phyloP scores from a whole-genome alignment of 2,329 filamentous ascomycete species.

The Trichothecium sympodiale region DNA sequence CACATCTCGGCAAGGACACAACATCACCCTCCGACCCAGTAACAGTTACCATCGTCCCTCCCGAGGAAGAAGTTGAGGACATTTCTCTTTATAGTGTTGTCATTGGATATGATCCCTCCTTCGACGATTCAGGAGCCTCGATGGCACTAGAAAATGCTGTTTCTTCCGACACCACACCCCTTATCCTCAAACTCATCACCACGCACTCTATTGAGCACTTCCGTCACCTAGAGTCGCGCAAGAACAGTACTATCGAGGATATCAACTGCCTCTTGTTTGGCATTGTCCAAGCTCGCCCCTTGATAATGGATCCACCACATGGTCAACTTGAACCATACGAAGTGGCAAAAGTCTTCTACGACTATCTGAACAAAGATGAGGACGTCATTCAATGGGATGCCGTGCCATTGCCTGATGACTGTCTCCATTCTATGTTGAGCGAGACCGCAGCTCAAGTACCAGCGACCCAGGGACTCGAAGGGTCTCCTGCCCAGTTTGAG shows the following conservation, averaged over 20 bases:
- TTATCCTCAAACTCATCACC: constrained; percentile 38
- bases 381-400: constrained; percentile 33
- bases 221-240: constrained; percentile 33
- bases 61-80: too few species aligned
- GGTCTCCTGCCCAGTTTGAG: constrained; percentile 10
- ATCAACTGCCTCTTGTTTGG: constrained; percentile 19
- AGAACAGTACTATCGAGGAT: constrained; percentile 19
- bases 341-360: constrained; percentile 34
- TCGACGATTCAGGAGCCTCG: constrained; percentile 23
- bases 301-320: constrained; percentile 29
- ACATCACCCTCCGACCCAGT: too few species aligned
- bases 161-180: constrained; percentile 19
- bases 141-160: constrained; percentile 10
- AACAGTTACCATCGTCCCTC: too few species aligned
- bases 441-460: too few species aligned
- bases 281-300: constrained; percentile 22
- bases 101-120: constrained; percentile 42
- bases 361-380: constrained; percentile 28
- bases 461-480: too few species aligned
- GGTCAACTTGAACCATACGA: constrained; percentile 31
- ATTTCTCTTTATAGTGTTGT: constrained; percentile 18
- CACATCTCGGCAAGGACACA: constrained; percentile 5
- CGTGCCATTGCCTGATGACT: constrained; percentile 31
- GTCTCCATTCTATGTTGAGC: constrained; percentile 20
- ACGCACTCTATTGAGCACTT: constrained; percentile 46